Base-by-base conservation (phyloP, 2,329 filamentous ascomycete genomes). In the Onygena corvina region DNA sequence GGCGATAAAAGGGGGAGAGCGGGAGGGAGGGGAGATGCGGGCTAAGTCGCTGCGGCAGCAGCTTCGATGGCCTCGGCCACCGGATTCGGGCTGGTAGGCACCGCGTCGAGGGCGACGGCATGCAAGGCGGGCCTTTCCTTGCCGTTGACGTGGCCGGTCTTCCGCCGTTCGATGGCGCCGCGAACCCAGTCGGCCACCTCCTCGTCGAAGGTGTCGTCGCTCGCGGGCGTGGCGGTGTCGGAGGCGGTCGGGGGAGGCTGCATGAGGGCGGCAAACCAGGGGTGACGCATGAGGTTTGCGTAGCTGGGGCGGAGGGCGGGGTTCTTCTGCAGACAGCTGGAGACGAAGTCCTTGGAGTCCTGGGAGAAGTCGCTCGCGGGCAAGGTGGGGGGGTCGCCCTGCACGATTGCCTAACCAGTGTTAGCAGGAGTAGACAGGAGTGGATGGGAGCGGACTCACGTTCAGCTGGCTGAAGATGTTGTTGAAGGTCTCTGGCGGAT, bases 401-500 rank as follows among this genome's bases (percentile, higher is more conserved):
- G 87, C 30, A 98, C 92, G 62, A 98, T 98, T 50, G 92, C 92
- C 92, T 98, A 57, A 20, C 36, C 31, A 50, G 18, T 25, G 47
- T 47, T 52, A 51, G 61, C 57, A 56, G 54, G 38, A 42, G 18
- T 52, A 31, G 40, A 40, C 23, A 49, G 11, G 6, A 34, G 20
- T 30, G 16, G 46, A 9, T 38, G 25, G 11, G 30, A 29, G 46
- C 11, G 36, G 20, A 80, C 89, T 81, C 76, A 96, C 92, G 60
- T 84, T 93, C 29, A 98, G 74, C 64, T 98, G 92, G 60, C 87
- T 93, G 73, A 98, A 96, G 57, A 98, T 98, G 61, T 94, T 96
- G 64, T 90, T 92, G 57, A 93, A 96, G 1, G 93, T 92, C 66
- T 98, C 92, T 0, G 92, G 90, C 3, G 92, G 90, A 60, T 98